A percentile compares a stretch with the other conserved stretches of the same genome.
These are phyloP conservation scores for Chalciporus sp. DNA, from an alignment of 1,284 basidiomycete species.

Conservation along the genomic window DNA sequence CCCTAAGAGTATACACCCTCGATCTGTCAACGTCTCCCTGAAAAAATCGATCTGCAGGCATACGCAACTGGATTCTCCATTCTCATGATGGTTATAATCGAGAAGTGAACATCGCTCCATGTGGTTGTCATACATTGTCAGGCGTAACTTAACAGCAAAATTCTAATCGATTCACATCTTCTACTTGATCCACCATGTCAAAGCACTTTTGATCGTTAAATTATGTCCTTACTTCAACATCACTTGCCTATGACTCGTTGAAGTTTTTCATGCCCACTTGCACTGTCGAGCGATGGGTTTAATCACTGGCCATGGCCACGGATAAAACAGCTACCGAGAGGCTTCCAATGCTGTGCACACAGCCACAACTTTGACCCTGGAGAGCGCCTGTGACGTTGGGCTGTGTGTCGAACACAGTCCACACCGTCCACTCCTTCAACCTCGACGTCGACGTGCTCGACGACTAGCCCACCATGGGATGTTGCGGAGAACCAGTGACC, in stretches of 20 bases:
- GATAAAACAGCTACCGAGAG: background rate
- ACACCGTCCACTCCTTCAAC: no score
- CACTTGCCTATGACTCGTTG: background rate
- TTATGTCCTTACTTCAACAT: background rate
- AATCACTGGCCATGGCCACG: no score
- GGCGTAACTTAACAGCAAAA: background rate
- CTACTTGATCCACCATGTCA: background rate
- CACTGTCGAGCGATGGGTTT: background rate
- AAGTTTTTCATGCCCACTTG: no score
- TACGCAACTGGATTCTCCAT: background rate
- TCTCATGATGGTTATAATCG: background rate
- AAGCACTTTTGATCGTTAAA: background rate
- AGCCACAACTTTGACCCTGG: background rate
- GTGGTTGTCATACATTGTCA: background rate
- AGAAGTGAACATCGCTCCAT: background rate
- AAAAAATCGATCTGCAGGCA: background rate
- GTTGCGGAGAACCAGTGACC: constrained; percentile 52
- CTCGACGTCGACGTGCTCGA: background rate
- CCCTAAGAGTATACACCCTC: background rate
- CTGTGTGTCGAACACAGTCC: background rate
- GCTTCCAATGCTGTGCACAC: background rate
- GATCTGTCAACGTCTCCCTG: background rate
- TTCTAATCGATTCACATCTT: background rate
- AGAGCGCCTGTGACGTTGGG: background rate
- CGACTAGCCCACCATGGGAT: constrained; percentile 47